Evolutionary conservation across 208 protist species (phyloP), one percentile per base, ranked within the genome.

Genomic region (Trypanosoma conorhini): DNA sequence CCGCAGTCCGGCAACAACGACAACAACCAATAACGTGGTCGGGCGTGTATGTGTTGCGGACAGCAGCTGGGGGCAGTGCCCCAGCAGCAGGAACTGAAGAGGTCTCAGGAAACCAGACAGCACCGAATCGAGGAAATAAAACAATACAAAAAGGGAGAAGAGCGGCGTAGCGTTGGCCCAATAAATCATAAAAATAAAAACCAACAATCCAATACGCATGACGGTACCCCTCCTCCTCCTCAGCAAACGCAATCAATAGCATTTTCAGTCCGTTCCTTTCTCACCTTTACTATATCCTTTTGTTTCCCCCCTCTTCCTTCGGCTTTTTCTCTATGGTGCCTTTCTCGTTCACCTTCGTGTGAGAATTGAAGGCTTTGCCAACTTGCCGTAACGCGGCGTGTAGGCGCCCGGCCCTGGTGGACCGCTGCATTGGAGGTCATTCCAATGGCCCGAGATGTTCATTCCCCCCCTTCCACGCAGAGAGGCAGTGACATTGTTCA

Each of bases 361-460:
- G 44, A 79, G 61, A 42, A 79, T 60, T 0, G 85, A 80, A 3
- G 83, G 83, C 28, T 85, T 86, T 5, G 82, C 85, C 58, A 86
- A 50, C 46, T 92, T 92, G 54, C 60, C 79, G 74, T 89, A 94
- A 0, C 79, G 82, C 38, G 89, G 89, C 5, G 86, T 94, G 75
- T 94, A 94, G 10, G 89, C 82, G 21, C 89, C 89, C 15, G 89
- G 89, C 12, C 89, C 89, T 5, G 89, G 89, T 10, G 82, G 75
- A 31, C 72, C 79, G 26, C 56, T 60, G 21, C 58, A 68, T 1
- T 72, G n/a, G 3, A 51, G 30, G 38, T 67, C 50, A 44, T 70
- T 71, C 71, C 77, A 76, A 50, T 74, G 66, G 38, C 64, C 65
- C 44, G 70, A 61, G 12, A 76, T 28, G 58, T 82, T 82, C 61